A percentile compares a stretch with the other conserved stretches of the same genome.
Evolutionary conservation across 176 grass and related monocot genomes (phyloP).

Genomic region (Chrysopogon serrulatus): DNA sequence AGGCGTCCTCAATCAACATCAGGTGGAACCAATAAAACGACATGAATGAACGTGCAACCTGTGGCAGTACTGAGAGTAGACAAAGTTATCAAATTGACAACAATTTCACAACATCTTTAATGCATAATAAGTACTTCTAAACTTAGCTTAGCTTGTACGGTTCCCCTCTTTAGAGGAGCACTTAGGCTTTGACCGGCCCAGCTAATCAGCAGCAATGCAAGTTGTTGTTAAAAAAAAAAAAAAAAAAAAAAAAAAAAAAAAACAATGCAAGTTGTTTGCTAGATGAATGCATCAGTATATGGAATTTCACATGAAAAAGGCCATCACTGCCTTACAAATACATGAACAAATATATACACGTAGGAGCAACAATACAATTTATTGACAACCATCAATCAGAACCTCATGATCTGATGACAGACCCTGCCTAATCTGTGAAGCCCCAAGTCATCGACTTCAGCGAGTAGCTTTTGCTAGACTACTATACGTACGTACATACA

Average conservation of each 20-base stretch:
- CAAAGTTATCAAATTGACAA: too few relatives aligned
- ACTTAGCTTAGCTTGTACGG: neutral
- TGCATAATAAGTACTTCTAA: neutral
- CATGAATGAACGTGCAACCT: too few relatives aligned
- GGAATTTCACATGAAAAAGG: neutral
- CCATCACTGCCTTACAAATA: neutral
- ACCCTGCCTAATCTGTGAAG: neutral
- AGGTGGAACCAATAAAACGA: conserved; percentile 40
- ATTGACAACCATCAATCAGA: neutral
- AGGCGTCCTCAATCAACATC: conserved; percentile 39
- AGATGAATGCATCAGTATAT: neutral
- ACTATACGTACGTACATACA: neutral
- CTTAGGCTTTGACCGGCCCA: neutral
- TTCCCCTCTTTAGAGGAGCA: neutral
- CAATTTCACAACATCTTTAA: neutral
- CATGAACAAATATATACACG: neutral
- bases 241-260: too few relatives aligned
- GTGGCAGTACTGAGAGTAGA: too few relatives aligned
- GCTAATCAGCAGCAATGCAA: too few relatives aligned
- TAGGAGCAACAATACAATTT: neutral
- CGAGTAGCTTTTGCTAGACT: neutral
- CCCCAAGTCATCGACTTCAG: conserved; percentile 8
- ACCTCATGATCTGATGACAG: neutral
- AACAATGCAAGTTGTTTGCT: too few relatives aligned
- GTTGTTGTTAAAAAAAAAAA: too few relatives aligned